These are phyloP conservation scores for Neopestalotiopsis rosae DNA, from an alignment of 2,329 filamentous ascomycete species.

Conservation along the genomic window DNA sequence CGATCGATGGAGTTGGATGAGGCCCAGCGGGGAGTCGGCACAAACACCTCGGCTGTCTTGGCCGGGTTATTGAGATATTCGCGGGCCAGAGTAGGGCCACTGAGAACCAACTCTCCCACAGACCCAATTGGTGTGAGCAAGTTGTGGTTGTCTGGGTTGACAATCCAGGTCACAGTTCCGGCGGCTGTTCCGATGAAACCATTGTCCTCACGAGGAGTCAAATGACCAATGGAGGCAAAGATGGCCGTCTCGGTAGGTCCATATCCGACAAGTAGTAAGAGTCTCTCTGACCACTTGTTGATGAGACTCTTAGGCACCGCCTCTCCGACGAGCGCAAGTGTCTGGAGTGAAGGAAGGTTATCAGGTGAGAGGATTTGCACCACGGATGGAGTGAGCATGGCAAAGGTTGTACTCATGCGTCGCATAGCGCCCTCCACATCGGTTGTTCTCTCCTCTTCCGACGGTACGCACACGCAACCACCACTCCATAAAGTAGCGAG, in stretches of 20 bases:
- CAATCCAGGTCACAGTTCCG: slow-evolving; percentile 18
- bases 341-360: slow-evolving; percentile 1
- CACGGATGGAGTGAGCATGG: slow-evolving; percentile 16
- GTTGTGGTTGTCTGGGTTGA: slow-evolving; percentile 18
- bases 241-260: slow-evolving; percentile 16
- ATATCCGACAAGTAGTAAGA: slow-evolving; percentile 6
- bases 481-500: slow-evolving; percentile 8
- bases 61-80: slow-evolving; percentile 39
- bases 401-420: not conserved
- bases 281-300: slow-evolving; percentile 4
- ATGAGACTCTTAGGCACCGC: slow-evolving; percentile 10
- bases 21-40: slow-evolving; percentile 24
- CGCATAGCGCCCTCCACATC: slow-evolving; percentile 9
- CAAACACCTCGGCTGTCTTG: slow-evolving; percentile 29
- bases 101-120: slow-evolving; percentile 26
- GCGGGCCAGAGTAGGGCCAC: slow-evolving; percentile 21
- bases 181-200: slow-evolving; percentile 35
- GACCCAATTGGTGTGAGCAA: slow-evolving; percentile 22
- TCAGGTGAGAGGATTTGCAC: slow-evolving; percentile 9
- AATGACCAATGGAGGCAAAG: slow-evolving; percentile 10
- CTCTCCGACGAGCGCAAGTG: slow-evolving; percentile 13
- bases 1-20: slow-evolving; percentile 22
- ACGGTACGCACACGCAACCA: slow-evolving; percentile 15
- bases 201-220: slow-evolving; percentile 4
- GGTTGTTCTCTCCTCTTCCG: slow-evolving; percentile 13